A percentile compares a stretch with the other conserved stretches of the same genome.
phyloP scores from a whole-genome alignment of 2,329 filamentous ascomycete genomes.

The Aureobasidium subglaciale region DNA sequence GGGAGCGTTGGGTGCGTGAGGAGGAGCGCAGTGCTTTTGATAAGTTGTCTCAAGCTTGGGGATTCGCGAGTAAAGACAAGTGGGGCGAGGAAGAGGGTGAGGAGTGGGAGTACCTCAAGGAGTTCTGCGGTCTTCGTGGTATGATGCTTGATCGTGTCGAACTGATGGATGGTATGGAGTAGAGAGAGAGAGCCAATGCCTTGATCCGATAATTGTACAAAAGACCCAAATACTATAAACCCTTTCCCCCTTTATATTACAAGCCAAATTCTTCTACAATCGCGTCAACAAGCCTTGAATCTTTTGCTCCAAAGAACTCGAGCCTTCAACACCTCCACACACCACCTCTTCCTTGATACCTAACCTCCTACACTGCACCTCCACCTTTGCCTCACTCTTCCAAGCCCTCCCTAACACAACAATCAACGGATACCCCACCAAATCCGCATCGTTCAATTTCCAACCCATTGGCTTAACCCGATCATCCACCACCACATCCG shows the following conservation, averaged over 20 bases:
- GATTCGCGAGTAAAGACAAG: slow-evolving; percentile 72
- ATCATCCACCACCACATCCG: slow-evolving; percentile 59
- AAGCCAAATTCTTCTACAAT: slow-evolving; percentile 41
- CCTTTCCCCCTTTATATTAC: not conserved
- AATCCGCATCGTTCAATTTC: slow-evolving; percentile 85
- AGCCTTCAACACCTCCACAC: slow-evolving; percentile 33
- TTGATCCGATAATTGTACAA: not conserved
- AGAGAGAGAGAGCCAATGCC: slow-evolving; percentile 17
- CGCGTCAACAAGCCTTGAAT: slow-evolving; percentile 43
- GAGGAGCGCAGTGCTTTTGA: slow-evolving; percentile 86
- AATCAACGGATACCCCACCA: slow-evolving; percentile 80
- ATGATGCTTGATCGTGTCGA: slow-evolving; percentile 89
- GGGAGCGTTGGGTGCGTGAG: slow-evolving; percentile 78
- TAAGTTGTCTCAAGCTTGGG: slow-evolving; percentile 80
- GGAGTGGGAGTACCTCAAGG: slow-evolving; percentile 79
- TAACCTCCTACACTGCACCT: slow-evolving; percentile 71
- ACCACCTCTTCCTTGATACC: slow-evolving; percentile 54
- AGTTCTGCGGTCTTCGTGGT: slow-evolving; percentile 73
- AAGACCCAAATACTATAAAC: not conserved
- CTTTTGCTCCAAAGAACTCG: slow-evolving; percentile 36
- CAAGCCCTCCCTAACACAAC: slow-evolving; percentile 71
- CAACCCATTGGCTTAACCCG: slow-evolving; percentile 58
- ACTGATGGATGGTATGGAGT: slow-evolving; percentile 89
- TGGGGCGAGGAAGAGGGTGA: slow-evolving; percentile 84
- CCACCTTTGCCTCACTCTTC: slow-evolving; percentile 52